Evolutionary conservation across 2,329 filamentous ascomycete genomes (phyloP), one percentile per base, ranked within the genome.

Genomic region (Phoma sp.): DNA sequence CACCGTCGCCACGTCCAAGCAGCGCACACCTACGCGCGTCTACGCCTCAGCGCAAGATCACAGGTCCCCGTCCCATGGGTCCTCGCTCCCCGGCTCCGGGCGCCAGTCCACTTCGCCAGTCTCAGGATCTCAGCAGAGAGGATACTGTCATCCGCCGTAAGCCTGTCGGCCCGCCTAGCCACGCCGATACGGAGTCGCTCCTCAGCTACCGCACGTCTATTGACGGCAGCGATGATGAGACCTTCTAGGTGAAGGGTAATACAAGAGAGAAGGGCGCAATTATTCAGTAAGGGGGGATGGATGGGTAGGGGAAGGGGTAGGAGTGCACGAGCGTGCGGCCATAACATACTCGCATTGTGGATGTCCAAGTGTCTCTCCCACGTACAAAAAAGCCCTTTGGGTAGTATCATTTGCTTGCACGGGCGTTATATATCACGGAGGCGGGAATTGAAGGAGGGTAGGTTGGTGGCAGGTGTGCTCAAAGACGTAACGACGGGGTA

Each of bases 51-150:
- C 73, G 78, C 55, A 79, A 79, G 60, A 79, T 80, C 57, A 80
- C 78, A 0, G 79, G 79, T 1, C 79, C 79, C 0, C 62, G 79
- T n/a, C 78, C 79, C 1, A 81, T 81, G 78, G 76, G 75, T 7
- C 72, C 70, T 46, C 70, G 72, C 44, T 75, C 71, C 44, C 82
- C 10, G 83, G 91, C 72, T 30, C 57, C 57, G 3, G 63, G 61
- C 10, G 41, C 52, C 2, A 40, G 61, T 61, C 59, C 60, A 25
- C 58, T 74, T 36, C 60, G 70, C 13, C 69, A 73, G 27, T 65
- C 62, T 7, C 33, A 49, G 24, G 41, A 50, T 6, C 32, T 55
- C 1, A 42, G 1, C 37, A 18, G 52, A 2, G 52, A 55, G 8
- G 68, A 71, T 43, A 74, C 71, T 2, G 72, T 74, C 5, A 60